phyloP scores from a whole-genome alignment of 139 green algal genomes.

The Picochlorum sp. region DNA sequence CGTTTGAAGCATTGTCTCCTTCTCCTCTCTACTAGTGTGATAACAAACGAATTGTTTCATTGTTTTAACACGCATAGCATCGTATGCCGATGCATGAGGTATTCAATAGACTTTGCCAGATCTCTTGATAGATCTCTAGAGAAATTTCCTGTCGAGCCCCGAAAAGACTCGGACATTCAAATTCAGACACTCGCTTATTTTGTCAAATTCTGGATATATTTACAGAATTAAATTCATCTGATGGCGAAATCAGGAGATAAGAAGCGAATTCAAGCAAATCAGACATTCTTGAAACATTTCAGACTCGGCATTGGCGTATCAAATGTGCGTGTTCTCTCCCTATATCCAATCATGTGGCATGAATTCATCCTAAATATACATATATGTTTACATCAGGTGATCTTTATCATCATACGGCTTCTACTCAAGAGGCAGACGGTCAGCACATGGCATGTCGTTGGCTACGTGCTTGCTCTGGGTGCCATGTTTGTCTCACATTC shows the following conservation, averaged over 20 bases:
- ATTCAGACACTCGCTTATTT: background rate
- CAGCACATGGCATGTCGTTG: conserved; percentile 15
- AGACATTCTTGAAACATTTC: conserved; percentile 21
- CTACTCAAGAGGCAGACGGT: conserved; percentile 16
- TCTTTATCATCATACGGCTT: conserved; percentile 27
- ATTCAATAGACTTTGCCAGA: no score
- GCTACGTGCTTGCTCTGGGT: conserved; percentile 19
- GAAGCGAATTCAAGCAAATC: conserved; percentile 53
- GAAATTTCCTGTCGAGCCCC: no score
- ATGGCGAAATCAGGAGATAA: conserved; percentile 71
- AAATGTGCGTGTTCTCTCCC: conserved; percentile 15
- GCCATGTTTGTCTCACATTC: conserved; percentile 35
- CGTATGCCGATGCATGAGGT: no score
- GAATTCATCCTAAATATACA: background rate
- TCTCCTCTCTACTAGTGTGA: no score
- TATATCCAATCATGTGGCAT: background rate
- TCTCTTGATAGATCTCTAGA: no score
- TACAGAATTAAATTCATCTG: no score
- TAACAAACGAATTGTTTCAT: no score
- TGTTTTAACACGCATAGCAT: no score
- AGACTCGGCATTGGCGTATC: conserved; percentile 22
- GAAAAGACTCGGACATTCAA: no score
- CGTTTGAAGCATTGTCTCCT: no score
- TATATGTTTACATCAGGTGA: conserved; percentile 7
- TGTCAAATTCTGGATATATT: background rate